phyloP scores from a whole-genome alignment of 1,139 yeast genomes.

The Hyphopichia burtonii region DNA sequence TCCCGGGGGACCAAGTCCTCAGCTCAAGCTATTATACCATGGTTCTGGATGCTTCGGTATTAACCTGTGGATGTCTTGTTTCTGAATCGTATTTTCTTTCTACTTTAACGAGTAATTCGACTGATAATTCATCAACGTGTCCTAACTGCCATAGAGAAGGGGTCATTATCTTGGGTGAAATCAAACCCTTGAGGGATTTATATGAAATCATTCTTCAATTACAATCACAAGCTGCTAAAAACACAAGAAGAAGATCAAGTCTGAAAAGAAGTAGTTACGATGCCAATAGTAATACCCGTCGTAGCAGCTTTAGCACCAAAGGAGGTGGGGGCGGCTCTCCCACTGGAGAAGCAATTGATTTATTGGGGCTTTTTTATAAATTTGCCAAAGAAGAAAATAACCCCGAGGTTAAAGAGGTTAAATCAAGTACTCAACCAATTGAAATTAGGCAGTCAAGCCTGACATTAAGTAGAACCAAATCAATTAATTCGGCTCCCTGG shows the following conservation, averaged over 20 bases:
- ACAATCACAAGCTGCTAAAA: slow-evolving; percentile 11
- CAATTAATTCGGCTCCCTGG: background rate
- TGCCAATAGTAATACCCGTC: background rate
- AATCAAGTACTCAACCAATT: background rate
- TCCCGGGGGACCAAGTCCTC: slow-evolving; percentile 20
- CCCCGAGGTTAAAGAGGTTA: slow-evolving; percentile 4
- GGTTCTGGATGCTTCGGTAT: slow-evolving; percentile 51
- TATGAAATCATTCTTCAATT: slow-evolving; percentile 33
- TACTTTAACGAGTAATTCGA: slow-evolving; percentile 11
- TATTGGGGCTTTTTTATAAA: slow-evolving; percentile 39
- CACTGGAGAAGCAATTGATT: slow-evolving; percentile 30
- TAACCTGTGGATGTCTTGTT: slow-evolving; percentile 72
- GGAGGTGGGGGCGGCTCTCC: slow-evolving; percentile 14
- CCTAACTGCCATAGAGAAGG: slow-evolving; percentile 45
- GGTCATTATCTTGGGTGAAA: slow-evolving; percentile 39
- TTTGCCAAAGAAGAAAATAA: slow-evolving; percentile 40
- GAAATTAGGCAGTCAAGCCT: background rate
- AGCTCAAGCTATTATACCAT: slow-evolving; percentile 14
- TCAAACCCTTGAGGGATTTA: slow-evolving; percentile 54
- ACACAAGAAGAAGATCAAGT: slow-evolving; percentile 7
- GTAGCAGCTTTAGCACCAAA: background rate
- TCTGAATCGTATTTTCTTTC: slow-evolving; percentile 45
- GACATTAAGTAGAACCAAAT: background rate
- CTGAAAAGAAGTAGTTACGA: slow-evolving; percentile 4
- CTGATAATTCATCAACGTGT: slow-evolving; percentile 30